Base-by-base conservation (phyloP, 2,329 filamentous ascomycete species). In the Neocucurbitaria cava region DNA sequence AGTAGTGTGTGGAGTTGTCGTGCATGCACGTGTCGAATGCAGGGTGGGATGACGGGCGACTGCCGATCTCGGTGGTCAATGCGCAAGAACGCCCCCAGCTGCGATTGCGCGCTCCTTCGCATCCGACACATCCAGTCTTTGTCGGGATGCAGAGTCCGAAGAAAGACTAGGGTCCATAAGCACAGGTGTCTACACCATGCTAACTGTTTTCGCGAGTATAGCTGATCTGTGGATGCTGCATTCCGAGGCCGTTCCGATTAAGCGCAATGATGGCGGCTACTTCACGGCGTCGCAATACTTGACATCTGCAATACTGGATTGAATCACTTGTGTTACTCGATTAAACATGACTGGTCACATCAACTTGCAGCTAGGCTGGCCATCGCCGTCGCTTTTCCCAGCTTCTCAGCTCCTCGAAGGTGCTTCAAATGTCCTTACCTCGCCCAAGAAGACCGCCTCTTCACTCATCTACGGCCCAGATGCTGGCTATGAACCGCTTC, bases 381-480 rank as follows among this genome's bases (percentile, higher is more conserved):
- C 88, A 0, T 79, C 79, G 64, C 76, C 79, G 31, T 70, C 75
- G 23, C 83, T 93, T 5, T 82, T 93, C 13, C 89, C 90, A 8
- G 81, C 83, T 2, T 69, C 78, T 4, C 80, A 85, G 11, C 81
- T 93, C 49, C 79, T 82, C 28, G 70, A 77, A 7, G 87, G 89
- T 21, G 80, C 87, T 48, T 76, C 81, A 49, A 77, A 78, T 30
- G 83, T 86, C 11, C 81, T 94, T 35, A 78, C 83, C 7, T 78
- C 88, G 64, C 82, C 85, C 6, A 69, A 74, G 15, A 77, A 88
- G 50, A 84, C 82, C 56, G 76, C 81, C 1, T 82, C 85, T 1
- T 87, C 82, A 13, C 82, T 96, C 6, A 81, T 87, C 51, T 96
- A 96, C 68, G 92, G 88, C 0, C 87, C 91, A 1, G 90, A 94